Conservation (phyloP, 306 rosid genomes). For the Quercus alba region DNA sequence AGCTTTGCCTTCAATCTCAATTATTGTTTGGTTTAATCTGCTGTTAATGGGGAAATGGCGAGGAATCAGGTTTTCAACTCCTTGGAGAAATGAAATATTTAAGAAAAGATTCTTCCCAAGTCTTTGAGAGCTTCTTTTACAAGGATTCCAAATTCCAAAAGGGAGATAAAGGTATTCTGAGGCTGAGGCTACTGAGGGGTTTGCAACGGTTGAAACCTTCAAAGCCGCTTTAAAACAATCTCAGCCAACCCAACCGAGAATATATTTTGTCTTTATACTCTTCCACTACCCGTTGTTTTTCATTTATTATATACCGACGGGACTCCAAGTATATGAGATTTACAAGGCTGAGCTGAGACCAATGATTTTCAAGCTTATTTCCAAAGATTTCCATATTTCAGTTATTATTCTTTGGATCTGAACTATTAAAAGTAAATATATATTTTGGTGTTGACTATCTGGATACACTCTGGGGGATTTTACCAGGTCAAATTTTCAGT, state of each 20-base stretch:
- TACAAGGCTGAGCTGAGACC: slow-evolving; percentile 8
- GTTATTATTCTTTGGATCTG: slow-evolving; percentile 27
- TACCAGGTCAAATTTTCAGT: slow-evolving; percentile 4
- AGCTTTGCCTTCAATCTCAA: slow-evolving; percentile 14
- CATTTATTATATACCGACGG: slow-evolving; percentile 36
- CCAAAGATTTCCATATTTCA: slow-evolving; percentile 23
- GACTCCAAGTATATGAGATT: slow-evolving; percentile 28
- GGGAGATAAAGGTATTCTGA: slow-evolving; percentile 29
- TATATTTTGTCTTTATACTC: slow-evolving; percentile 26
- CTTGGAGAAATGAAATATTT: slow-evolving; percentile 39
- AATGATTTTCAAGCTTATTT: slow-evolving; percentile 19
- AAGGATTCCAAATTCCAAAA: slow-evolving; percentile 48
- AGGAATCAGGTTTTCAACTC: slow-evolving; percentile 29
- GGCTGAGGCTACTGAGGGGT: slow-evolving; percentile 3
- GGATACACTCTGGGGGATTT: slow-evolving; percentile 18
- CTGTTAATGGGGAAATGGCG: slow-evolving; percentile 10
- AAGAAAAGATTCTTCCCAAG: slow-evolving; percentile 35
- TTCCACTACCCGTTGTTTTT: slow-evolving; percentile 22
- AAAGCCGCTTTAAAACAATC: slow-evolving; percentile 47
- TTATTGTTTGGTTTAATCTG: background rate
- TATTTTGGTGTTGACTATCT: slow-evolving; percentile 20
- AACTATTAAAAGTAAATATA: background rate
- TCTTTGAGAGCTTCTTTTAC: slow-evolving; percentile 35
- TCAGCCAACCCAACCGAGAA: slow-evolving; percentile 5
- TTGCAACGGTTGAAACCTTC: slow-evolving; percentile 69